These are phyloP conservation scores for Dentipellis fragilis DNA, from an alignment of 768 basidiomycete genomes.

Conservation along the genomic window DNA sequence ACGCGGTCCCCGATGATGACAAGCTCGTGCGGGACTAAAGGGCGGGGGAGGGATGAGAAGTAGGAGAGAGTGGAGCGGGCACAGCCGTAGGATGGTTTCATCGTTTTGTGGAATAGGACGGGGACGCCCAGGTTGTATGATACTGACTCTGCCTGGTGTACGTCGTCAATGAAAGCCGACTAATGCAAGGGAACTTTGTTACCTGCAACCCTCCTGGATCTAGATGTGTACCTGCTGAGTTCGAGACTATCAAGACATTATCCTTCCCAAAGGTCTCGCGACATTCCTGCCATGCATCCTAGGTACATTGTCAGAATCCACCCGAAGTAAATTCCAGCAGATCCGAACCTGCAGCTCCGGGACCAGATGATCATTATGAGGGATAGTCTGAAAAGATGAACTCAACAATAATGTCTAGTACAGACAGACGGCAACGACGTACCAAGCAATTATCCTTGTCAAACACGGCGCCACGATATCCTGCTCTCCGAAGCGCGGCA, in stretches of 20 bases:
- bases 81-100: slow-evolving; percentile 79
- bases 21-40: slow-evolving; percentile 46
- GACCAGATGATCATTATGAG: slow-evolving; percentile 64
- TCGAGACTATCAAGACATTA: slow-evolving; percentile 86
- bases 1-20: slow-evolving; percentile 80
- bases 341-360: slow-evolving; percentile 57
- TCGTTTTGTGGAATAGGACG: slow-evolving; percentile 64
- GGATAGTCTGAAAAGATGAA: slow-evolving; percentile 53
- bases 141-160: slow-evolving; percentile 69
- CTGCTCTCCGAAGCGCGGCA: slow-evolving; percentile 53
- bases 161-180: not conserved
- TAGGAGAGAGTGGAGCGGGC: slow-evolving; percentile 61
- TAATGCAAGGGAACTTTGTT: slow-evolving; percentile 16
- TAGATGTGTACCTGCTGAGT: slow-evolving; percentile 79
- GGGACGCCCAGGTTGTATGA: slow-evolving; percentile 67
- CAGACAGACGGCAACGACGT: slow-evolving; percentile 17
- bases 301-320: not conserved
- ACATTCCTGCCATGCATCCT: slow-evolving; percentile 74
- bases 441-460: slow-evolving; percentile 98
- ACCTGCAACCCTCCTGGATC: slow-evolving; percentile 79
- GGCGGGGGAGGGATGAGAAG: slow-evolving; percentile 46
- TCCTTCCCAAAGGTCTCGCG: slow-evolving; percentile 61
- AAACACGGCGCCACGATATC: slow-evolving; percentile 85
- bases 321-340: not conserved
- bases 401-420: not conserved